Base-by-base conservation (phyloP, 202 grass and related monocot genomes). In the Panicum hallii region DNA sequence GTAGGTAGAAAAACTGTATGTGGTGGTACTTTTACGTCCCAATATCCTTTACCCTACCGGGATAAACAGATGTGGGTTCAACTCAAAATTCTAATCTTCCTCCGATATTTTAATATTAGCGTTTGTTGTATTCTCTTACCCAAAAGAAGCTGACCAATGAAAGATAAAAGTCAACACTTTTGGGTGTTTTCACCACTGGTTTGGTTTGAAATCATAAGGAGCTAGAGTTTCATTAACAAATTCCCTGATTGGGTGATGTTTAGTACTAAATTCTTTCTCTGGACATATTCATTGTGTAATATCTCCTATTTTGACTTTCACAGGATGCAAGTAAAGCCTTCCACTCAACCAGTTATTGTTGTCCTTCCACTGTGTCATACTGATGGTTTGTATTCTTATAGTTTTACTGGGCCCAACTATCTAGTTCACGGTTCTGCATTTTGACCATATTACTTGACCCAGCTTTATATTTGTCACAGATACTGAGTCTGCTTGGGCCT, bases 281-380 rank as follows among this genome's bases (percentile, higher is more conserved):
- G 10, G 15, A 19, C 32, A 73, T 78, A 6, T 60, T 67, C 2
- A 67, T 67, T 79, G 5, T 41, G 41, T 41, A 50, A 17, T 32
- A 60, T 9, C n/a, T 54, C 10, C 5, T 79, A 74, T 80, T 73
- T 20, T 73, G 13, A 72, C 12, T 61, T 64, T 78, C 74, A 77
- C 82, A 99, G 93, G 86, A 99, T 99, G 91, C 93, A 94, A 82
- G 91, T 99, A 84, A 99, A 96, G 89, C 75, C 91, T 72, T 92
- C 97, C 23, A 79, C 86, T 82, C 93, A 95, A 80, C 97, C 93
- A 66, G 89, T 99, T 83, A 90, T 99, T 77, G 61, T 99, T 82
- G 82, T 74, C 23, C 88, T 96, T 90, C 97, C 97, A 74, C 93
- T 99, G 49, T 96, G 88, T 82, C 90, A 99, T 86, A 80, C 84